Base-by-base conservation (phyloP, 768 basidiomycete genomes). In the Agaricus blazei region DNA sequence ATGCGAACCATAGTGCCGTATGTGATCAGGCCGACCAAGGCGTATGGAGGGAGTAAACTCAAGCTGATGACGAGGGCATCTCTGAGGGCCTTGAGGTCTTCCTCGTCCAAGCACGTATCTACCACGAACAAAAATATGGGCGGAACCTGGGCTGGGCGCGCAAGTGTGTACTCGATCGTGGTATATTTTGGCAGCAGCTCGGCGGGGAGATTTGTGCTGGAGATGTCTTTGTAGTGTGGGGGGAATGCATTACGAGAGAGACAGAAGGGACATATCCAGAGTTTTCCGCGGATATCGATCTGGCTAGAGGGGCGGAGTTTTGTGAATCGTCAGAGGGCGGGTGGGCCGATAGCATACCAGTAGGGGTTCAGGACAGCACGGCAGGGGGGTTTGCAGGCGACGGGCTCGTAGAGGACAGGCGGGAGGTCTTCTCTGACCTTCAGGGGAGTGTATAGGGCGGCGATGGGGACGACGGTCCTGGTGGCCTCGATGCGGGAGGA, bases 201-300 rank as follows among this genome's bases (percentile, higher is more conserved):
- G 12, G 94, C 89, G 48, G 97, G 97, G 19, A 98, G 82, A 72
- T 98, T 98, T 61, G 90, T 95, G 72, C 88, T 89, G 46, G 94
- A 93, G 61, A 99, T 96, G 68, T 98, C 96, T 74, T 97, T 96
- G 80, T 99, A 99, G 70, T 99, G 96, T 0, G 92, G 90, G 4
- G 97, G 97, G 75, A 99, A 98, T 2, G 95, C 84, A 69, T 98
- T 99, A 57, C 97, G 88, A 36, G 90, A 87, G 51, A 99, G 79
- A 73, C 97, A 99, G 77, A 99, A 98, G 3, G 97, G 97, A 66
- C 97, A 99, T 62, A 98, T 99, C 97, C 97, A 99, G 51, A 99
- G 83, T 72, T 98, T 98, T 63, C 90, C 96, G 64, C 97, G 85
- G 60, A 98, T 93, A 74, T 98, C 97, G 65, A 99, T 95, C 78